Evolutionary conservation across 169 alveolate species (phyloP).

Genomic region (Eimeria necatrix): DNA sequence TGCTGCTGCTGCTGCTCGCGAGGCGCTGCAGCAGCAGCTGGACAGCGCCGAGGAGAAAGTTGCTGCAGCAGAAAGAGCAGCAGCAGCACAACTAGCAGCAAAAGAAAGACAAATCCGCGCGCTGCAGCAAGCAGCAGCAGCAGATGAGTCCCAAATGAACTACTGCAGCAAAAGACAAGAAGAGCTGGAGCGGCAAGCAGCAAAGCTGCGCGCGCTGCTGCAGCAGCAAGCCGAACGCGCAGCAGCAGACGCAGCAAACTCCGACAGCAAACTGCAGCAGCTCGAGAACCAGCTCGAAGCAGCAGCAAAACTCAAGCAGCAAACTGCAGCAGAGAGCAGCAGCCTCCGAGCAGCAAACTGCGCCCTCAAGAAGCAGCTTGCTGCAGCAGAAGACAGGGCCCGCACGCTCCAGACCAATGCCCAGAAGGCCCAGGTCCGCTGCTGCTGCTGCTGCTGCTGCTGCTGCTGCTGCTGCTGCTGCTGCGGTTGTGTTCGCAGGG

Average conservation of each 20-base stretch:
- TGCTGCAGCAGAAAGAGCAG: constrained; percentile 53
- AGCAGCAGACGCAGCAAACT: constrained; percentile 29
- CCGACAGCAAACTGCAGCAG: constrained; percentile 15
- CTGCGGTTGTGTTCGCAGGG: not conserved
- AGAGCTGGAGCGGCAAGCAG: constrained; percentile 40
- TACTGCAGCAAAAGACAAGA: constrained; percentile 37
- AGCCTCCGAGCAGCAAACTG: not conserved
- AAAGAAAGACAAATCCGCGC: constrained; percentile 66
- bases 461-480: constrained; percentile 42
- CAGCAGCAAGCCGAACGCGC: not conserved
- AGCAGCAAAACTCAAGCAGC: constrained; percentile 19
- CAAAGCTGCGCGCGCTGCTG: constrained; percentile 34
- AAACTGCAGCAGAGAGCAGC: constrained; percentile 5
- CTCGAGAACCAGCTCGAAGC: not conserved
- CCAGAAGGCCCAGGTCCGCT: not conserved
- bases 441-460: constrained; percentile 17
- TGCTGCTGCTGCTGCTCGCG: constrained; percentile 61
- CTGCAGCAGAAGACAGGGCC: constrained; percentile 37
- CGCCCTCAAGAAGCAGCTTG: constrained; percentile 16
- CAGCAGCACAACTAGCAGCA: constrained; percentile 54
- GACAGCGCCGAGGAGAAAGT: constrained; percentile 32
- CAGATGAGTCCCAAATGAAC: constrained; percentile 53
- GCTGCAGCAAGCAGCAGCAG: constrained; percentile 76
- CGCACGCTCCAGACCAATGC: not conserved
- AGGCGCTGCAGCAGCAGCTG: constrained; percentile 24